These are phyloP conservation scores for Carnegiea gigantea DNA, from an alignment of 179 eudicot genomes.

Conservation along the genomic window DNA sequence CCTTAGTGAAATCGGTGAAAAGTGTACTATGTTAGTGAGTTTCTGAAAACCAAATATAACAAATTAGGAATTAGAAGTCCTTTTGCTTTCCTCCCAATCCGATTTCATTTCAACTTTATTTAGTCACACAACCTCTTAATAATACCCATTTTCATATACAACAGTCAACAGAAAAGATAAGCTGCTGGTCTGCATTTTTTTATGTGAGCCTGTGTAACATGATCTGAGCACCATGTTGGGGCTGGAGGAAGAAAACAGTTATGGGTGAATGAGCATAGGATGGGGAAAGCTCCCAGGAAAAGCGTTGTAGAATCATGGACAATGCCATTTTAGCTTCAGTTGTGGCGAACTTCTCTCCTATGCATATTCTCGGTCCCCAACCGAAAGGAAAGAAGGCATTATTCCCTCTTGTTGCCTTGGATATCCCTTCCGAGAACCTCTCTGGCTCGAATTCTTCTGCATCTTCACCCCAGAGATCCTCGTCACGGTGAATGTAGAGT, in stretches of 20 bases:
- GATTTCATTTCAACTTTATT: too few relatives aligned
- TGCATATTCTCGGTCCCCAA: constrained; percentile 33
- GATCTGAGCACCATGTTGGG: constrained; percentile 35
- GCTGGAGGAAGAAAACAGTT: constrained; percentile 20
- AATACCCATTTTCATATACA: too few relatives aligned
- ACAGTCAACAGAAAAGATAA: too few relatives aligned
- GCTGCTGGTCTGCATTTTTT: background rate
- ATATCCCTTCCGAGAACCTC: constrained; percentile 32
- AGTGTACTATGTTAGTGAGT: too few relatives aligned
- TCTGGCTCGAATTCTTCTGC: constrained; percentile 32
- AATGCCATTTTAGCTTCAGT: constrained; percentile 26
- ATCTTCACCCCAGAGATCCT: constrained; percentile 31
- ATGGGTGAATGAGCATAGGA: constrained; percentile 31
- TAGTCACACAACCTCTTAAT: too few relatives aligned
- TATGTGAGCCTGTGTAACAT: constrained; percentile 20
- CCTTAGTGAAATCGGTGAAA: too few relatives aligned
- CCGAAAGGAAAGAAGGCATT: constrained; percentile 25
- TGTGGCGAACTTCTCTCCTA: constrained; percentile 32
- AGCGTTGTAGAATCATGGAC: constrained; percentile 32
- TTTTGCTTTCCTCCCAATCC: too few relatives aligned
- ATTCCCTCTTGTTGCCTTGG: constrained; percentile 32
- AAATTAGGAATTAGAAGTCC: too few relatives aligned
- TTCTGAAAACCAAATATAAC: too few relatives aligned
- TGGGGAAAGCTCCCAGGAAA: constrained; percentile 32
- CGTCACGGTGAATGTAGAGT: constrained; percentile 15